Conservation (phyloP, 805 yeast species). For the Monosporozyma aerobia region DNA sequence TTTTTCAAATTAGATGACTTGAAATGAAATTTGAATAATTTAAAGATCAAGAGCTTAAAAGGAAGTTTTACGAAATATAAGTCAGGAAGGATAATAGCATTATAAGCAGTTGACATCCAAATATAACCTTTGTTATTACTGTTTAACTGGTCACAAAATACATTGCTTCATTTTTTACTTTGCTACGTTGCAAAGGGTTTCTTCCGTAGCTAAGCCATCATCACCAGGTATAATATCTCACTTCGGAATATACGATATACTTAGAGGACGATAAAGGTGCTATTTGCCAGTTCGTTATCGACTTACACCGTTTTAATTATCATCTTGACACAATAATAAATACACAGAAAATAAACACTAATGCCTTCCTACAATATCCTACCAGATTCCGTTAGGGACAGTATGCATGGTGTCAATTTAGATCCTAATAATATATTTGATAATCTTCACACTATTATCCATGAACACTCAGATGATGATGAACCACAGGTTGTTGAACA, state of each 20-base stretch:
- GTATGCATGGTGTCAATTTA: conserved; percentile 12
- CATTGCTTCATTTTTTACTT: not conserved
- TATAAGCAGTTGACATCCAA: not conserved
- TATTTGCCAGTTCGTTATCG: not conserved
- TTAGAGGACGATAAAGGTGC: not conserved
- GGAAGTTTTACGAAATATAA: not conserved
- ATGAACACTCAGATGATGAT: conserved; percentile 36
- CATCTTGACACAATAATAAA: not conserved
- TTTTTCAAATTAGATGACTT: not conserved
- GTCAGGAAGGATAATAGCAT: not conserved
- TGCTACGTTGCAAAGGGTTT: not conserved
- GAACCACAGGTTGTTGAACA: conserved; percentile 53
- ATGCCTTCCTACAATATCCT: conserved; percentile 21
- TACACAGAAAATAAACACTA: not conserved
- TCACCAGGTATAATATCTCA: not conserved
- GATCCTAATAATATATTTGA: conserved; percentile 19
- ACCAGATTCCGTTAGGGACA: conserved; percentile 18
- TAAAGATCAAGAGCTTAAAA: not conserved
- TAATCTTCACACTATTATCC: conserved; percentile 24
- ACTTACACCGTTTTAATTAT: too few relatives aligned
- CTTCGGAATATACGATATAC: not conserved
- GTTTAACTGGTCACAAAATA: not conserved
- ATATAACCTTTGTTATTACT: not conserved
- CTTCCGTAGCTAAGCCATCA: not conserved
- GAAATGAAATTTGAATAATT: not conserved